Evolutionary conservation across 345 rosid genomes (phyloP).

Genomic region (Excoecaria cochinchinensis): DNA sequence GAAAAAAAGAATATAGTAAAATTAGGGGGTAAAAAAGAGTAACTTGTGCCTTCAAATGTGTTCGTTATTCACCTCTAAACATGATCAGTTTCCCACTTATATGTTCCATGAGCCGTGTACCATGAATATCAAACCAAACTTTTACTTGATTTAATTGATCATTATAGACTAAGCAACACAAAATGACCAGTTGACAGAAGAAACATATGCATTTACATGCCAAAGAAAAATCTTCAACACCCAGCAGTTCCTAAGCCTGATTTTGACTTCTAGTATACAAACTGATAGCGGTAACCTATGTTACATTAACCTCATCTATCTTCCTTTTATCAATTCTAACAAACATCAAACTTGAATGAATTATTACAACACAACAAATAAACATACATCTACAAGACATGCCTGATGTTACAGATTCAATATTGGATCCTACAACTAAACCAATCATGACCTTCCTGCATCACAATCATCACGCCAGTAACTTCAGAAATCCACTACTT

Average conservation of each 20-base stretch:
- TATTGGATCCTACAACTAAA: conserved; percentile 22
- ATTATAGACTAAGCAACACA: too few relatives aligned
- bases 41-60: too few relatives aligned
- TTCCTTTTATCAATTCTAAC: conserved; percentile 21
- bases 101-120: too few relatives aligned
- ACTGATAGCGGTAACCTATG: background rate
- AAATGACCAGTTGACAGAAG: background rate
- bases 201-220: background rate
- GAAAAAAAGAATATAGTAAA: too few relatives aligned
- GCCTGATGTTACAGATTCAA: conserved; percentile 22
- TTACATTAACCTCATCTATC: conserved; percentile 8
- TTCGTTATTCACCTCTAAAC: too few relatives aligned
- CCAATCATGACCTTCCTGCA: conserved; percentile 8
- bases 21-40: too few relatives aligned
- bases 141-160: too few relatives aligned
- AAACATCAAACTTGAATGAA: conserved; percentile 17
- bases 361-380: conserved; percentile 33
- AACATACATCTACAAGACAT: conserved; percentile 24
- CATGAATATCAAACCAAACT: too few relatives aligned
- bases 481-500: background rate
- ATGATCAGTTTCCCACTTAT: too few relatives aligned
- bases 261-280: conserved; percentile 6
- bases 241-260: background rate
- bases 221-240: background rate
- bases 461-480: background rate